Evolutionary conservation across 2,329 filamentous ascomycete species (phyloP), one percentile per base, ranked within the genome.

Genomic region (Fusarium albidum): DNA sequence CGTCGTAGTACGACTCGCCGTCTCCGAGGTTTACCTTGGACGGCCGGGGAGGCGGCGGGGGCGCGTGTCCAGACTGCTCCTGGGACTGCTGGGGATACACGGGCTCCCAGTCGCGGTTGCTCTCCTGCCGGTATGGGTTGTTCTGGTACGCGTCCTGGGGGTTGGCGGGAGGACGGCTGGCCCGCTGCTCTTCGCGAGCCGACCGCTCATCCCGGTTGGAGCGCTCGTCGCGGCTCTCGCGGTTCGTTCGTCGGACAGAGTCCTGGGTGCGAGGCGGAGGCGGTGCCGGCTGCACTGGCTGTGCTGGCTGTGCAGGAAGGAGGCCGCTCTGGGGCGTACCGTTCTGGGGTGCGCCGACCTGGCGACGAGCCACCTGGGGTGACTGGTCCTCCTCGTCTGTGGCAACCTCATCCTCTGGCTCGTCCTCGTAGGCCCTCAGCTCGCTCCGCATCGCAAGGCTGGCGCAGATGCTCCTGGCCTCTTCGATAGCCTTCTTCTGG

Each of bases 361-460:
- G 59, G 5, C 62, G 66, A 18, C 53, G 55, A 3, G 40, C 55
- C 9, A 57, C 45, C 18, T 51, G 48, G 3, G 49, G 54, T 2
- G 44, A 6, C n/a, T 59, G 57, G 4, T 62, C 67, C 6, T 74
- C 73, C 1, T 73, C 69, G 11, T 75, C 72, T 4, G 66, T 69
- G 1, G 50, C 59, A 2, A 50, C 57, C 2, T 71, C 71, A 0
- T 73, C 71, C 0, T 72, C 69, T 1, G 65, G 60, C 12, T 76
- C 74, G 31, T 76, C 73, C 1, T 73, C 71, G 31, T 71, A 73
- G 1, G 68, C 70, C 6, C 79, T 71, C 14, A 82, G 60, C 54
- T 82, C 79, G 58, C 80, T 82, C 32, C 80, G 72, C 79, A 82
- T 82, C 8, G 80, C 79, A 13, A 82, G 69, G 49, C 73, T 74